Evolutionary conservation across 2,329 filamentous ascomycete species (phyloP).

Genomic region (Colletotrichum spinosum): DNA sequence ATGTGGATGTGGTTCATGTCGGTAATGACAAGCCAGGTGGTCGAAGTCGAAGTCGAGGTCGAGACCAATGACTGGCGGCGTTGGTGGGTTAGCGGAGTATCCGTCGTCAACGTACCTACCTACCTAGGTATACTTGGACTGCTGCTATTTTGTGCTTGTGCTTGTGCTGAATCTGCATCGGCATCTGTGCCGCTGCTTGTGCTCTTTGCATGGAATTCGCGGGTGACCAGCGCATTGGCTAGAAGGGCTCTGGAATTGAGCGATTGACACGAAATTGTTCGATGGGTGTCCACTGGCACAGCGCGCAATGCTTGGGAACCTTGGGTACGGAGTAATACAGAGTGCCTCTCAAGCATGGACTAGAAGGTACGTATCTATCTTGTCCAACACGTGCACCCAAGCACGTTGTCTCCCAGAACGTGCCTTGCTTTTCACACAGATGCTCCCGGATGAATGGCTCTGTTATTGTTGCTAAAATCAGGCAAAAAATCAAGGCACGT

Average conservation of each 20-base stretch:
- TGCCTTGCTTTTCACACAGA: not conserved
- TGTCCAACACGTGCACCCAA: slow-evolving; percentile 20
- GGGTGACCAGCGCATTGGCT: slow-evolving; percentile 30
- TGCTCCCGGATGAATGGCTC: not conserved
- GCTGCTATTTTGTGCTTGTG: not conserved
- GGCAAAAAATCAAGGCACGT: not conserved
- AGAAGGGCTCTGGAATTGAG: slow-evolving; percentile 8
- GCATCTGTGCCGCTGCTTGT: slow-evolving; percentile 26
- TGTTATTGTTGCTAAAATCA: not conserved
- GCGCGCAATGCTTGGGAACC: not conserved
- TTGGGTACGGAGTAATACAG: not conserved
- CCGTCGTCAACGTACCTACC: too few species aligned
- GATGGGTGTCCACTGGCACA: slow-evolving; percentile 18
- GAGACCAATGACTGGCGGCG: not conserved
- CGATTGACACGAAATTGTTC: slow-evolving; percentile 25
- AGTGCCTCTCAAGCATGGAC: slow-evolving; percentile 26
- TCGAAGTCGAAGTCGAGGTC: not conserved
- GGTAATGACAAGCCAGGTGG: slow-evolving; percentile 6
- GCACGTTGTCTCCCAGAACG: slow-evolving; percentile 19
- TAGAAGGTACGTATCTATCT: slow-evolving; percentile 13
- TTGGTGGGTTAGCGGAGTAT: too few species aligned
- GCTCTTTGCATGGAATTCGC: slow-evolving; percentile 13
- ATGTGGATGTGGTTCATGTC: slow-evolving; percentile 31
- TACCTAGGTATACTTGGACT: too few species aligned
- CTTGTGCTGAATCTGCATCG: not conserved